Conservation (phyloP, 306 rosid species). For the Castanea sativa region DNA sequence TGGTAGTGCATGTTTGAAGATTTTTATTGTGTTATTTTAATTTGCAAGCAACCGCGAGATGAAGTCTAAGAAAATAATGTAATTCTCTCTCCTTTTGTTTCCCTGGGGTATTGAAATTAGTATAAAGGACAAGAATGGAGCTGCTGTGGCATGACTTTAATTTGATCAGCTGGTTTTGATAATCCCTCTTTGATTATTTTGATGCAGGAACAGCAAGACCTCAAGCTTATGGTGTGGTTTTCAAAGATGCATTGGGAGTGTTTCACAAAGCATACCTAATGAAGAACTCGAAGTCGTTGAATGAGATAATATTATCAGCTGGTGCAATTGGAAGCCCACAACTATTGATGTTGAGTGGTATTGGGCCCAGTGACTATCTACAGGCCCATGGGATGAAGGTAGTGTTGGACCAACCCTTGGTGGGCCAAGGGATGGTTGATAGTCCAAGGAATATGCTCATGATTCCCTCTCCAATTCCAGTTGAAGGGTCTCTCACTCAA, state of each 20-base stretch:
- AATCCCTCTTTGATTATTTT: not conserved
- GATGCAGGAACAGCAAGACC: slow-evolving; percentile 40
- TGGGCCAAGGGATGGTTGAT: slow-evolving; percentile 77
- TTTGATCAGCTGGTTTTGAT: no score
- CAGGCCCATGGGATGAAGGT: slow-evolving; percentile 43
- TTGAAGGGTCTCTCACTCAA: slow-evolving; percentile 62
- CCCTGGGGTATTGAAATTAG: no score
- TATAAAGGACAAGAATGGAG: no score
- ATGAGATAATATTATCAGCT: slow-evolving; percentile 60
- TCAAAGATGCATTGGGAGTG: slow-evolving; percentile 48
- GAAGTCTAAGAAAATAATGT: no score
- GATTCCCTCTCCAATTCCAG: slow-evolving; percentile 71
- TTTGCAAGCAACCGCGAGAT: no score
- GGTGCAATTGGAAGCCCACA: slow-evolving; percentile 82
- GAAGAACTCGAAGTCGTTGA: slow-evolving; percentile 3
- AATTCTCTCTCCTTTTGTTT: no score
- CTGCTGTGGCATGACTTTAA: no score
- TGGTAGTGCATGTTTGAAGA: no score
- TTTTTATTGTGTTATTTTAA: no score
- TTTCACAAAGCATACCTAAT: slow-evolving; percentile 44
- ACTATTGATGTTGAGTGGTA: slow-evolving; percentile 62
- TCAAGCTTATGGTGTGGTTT: slow-evolving; percentile 63
- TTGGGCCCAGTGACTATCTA: slow-evolving; percentile 65
- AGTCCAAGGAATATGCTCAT: slow-evolving; percentile 59
- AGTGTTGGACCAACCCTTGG: slow-evolving; percentile 52